Evolutionary conservation across 2,329 filamentous ascomycete species (phyloP).

Genomic region (Venturiaceae sp.): DNA sequence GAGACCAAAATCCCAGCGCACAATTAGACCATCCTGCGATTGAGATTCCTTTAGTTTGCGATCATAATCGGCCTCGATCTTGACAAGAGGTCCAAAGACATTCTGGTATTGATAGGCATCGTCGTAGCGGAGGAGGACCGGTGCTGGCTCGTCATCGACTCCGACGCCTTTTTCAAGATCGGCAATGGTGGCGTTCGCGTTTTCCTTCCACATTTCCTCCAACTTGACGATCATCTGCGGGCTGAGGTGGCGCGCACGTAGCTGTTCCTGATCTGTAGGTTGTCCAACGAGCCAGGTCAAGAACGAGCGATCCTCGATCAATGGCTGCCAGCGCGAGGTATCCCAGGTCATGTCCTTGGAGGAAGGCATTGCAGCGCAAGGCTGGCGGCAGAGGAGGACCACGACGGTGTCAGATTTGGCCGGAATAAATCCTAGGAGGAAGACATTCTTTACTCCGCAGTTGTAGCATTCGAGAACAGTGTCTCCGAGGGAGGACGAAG

Average conservation of each 20-base stretch:
- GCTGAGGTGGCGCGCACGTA: slow-evolving; percentile 85
- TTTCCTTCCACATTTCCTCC: slow-evolving; percentile 98
- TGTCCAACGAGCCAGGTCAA: slow-evolving; percentile 84
- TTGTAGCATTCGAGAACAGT: slow-evolving; percentile 98
- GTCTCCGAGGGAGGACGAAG: slow-evolving; percentile 84
- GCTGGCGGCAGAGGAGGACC: slow-evolving; percentile 90
- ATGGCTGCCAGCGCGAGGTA: slow-evolving; percentile 90
- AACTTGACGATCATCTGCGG: slow-evolving; percentile 92
- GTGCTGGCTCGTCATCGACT: slow-evolving; percentile 89
- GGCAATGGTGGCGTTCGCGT: slow-evolving; percentile 75
- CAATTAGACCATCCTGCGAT: slow-evolving; percentile 87
- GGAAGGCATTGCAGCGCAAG: slow-evolving; percentile 87
- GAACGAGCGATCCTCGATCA: slow-evolving; percentile 95
- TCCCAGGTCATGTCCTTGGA: slow-evolving; percentile 99
- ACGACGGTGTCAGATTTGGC: slow-evolving; percentile 98
- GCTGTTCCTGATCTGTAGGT: slow-evolving; percentile 88
- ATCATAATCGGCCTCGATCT: slow-evolving; percentile 98
- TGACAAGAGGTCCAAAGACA: slow-evolving; percentile 93
- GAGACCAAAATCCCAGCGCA: slow-evolving; percentile 88
- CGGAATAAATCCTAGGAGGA: slow-evolving; percentile 93
- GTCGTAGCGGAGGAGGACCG: slow-evolving; percentile 87
- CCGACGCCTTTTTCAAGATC: slow-evolving; percentile 86
- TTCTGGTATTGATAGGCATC: slow-evolving; percentile 99
- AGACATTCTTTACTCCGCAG: slow-evolving; percentile 98
- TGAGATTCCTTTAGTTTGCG: slow-evolving; percentile 98